Evolutionary conservation across 108 stramenopile genomes (phyloP), one percentile per base, ranked within the genome.

Genomic region (Fragilaria radians): DNA sequence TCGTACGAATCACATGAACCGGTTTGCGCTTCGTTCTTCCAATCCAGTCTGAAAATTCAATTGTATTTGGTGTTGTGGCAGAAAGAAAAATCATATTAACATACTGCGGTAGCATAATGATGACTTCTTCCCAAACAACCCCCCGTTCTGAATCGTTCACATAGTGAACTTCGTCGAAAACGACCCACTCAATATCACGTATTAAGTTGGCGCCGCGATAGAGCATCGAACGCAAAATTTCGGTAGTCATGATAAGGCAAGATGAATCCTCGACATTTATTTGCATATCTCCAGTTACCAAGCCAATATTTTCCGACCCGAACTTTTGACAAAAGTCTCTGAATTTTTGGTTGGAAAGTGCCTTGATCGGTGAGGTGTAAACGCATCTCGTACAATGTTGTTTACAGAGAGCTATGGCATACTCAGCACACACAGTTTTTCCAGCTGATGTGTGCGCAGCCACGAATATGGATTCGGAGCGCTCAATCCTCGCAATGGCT

Each of bases 31-130:
- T 92, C 2, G 88, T 89, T 30, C 93, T 63, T 3, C 94, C 97
- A 48, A 98, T 96, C 97, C 97, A 98, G 26, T 94, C 95, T 25
- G 83, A 81, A 63, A 98, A 98, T 66, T 97, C 96, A 3, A 91
- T 77, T 27, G 96, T 95, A 66, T 98, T 97, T 29, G 95, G 96
- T 17, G 95, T 95, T 23, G 98, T 99, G 4, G 98, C 98, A 21
- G 92, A 93, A 24, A 99, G 72, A 71, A 98, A 97, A 27, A 99
- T 85, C 54, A 98, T 54, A 51, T 86, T 89, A 25, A 96, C 92
- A 62, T 93, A 80, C 5, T 82, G 66, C 7, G 95, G 95, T 5
- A 99, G 79, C 94, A 96, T 93, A 53, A 99, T 97, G 65, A 99
- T 97, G 30, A 90, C 88, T 72, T 97, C 96, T 62, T 94, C 95